These are phyloP conservation scores for Sarocladiaceae sp. DNA, from an alignment of 2,329 filamentous ascomycete genomes.

Conservation along the genomic window DNA sequence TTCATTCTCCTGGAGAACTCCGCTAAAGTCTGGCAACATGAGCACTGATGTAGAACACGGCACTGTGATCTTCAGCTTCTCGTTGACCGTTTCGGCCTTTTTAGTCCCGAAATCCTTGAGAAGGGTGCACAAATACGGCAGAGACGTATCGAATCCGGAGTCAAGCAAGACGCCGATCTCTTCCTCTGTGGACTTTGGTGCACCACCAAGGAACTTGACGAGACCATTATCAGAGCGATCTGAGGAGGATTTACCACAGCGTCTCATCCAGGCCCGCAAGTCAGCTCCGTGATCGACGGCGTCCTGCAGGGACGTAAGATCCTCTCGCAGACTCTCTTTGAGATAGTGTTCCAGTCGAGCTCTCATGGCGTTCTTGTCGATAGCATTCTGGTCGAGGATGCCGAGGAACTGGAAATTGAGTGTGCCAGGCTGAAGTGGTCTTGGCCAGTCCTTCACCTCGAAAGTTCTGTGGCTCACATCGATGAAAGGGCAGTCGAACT, in stretches of 20 bases:
- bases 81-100: slow-evolving; percentile 49
- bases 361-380: slow-evolving; percentile 32
- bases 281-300: slow-evolving; percentile 45
- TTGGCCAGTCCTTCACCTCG: slow-evolving; percentile 49
- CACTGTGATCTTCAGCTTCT: slow-evolving; percentile 57
- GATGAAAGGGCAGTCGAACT: slow-evolving; percentile 53
- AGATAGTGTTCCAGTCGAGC: slow-evolving; percentile 45
- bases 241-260: slow-evolving; percentile 28
- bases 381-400: slow-evolving; percentile 50
- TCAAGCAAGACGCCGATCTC: slow-evolving; percentile 50
- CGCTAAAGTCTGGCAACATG: slow-evolving; percentile 66
- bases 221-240: slow-evolving; percentile 34
- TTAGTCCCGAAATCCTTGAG: slow-evolving; percentile 40
- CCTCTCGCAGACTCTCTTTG: slow-evolving; percentile 40
- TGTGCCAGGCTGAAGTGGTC: slow-evolving; percentile 36
- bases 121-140: slow-evolving; percentile 31
- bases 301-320: slow-evolving; percentile 47
- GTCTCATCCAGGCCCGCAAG: slow-evolving; percentile 51
- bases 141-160: slow-evolving; percentile 52
- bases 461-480: slow-evolving; percentile 56
- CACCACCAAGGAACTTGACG: slow-evolving; percentile 41
- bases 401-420: slow-evolving; percentile 68
- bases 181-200: slow-evolving; percentile 49
- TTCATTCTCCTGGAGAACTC: slow-evolving; percentile 56
- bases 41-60: slow-evolving; percentile 57